Conservation (phyloP, 768 basidiomycete genomes). For the Gautieria morchelliformis region DNA sequence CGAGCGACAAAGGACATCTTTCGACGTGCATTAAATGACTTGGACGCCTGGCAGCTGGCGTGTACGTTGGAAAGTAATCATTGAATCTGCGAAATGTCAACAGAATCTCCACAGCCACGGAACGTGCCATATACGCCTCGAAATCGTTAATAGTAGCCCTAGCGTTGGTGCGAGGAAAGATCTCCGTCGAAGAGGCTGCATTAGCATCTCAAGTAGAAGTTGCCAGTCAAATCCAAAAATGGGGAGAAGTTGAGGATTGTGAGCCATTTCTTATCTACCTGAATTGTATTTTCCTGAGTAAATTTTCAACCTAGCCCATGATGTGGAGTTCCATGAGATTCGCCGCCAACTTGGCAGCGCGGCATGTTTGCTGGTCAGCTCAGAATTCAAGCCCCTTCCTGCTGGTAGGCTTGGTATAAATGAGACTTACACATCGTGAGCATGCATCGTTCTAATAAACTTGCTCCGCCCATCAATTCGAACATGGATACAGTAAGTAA, state of each 20-base stretch:
- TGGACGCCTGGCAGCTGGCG: conserved; percentile 83
- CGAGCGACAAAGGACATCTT: conserved; percentile 57
- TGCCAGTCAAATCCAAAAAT: conserved; percentile 86
- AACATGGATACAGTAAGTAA: background rate
- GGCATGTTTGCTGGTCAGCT: conserved; percentile 41
- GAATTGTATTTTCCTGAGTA: background rate
- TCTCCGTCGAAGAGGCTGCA: conserved; percentile 79
- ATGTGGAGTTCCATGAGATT: conserved; percentile 94
- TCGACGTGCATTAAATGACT: conserved; percentile 40
- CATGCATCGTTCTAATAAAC: background rate
- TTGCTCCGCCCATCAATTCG: background rate
- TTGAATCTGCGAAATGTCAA: background rate
- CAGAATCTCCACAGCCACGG: conserved; percentile 55
- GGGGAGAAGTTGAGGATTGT: conserved; percentile 99
- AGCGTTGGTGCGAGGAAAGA: conserved; percentile 65
- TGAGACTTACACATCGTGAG: background rate
- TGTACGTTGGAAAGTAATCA: conserved; percentile 40
- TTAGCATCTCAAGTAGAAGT: conserved; percentile 87
- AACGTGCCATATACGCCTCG: conserved; percentile 78
- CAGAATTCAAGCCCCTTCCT: background rate
- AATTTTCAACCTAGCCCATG: conserved; percentile 59
- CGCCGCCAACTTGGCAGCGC: conserved; percentile 78
- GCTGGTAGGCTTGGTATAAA: background rate
- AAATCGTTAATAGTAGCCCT: conserved; percentile 89
- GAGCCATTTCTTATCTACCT: conserved; percentile 26